Conservation (phyloP, 2,329 filamentous ascomycete genomes). For the Aspergillus pseudonomiae region DNA sequence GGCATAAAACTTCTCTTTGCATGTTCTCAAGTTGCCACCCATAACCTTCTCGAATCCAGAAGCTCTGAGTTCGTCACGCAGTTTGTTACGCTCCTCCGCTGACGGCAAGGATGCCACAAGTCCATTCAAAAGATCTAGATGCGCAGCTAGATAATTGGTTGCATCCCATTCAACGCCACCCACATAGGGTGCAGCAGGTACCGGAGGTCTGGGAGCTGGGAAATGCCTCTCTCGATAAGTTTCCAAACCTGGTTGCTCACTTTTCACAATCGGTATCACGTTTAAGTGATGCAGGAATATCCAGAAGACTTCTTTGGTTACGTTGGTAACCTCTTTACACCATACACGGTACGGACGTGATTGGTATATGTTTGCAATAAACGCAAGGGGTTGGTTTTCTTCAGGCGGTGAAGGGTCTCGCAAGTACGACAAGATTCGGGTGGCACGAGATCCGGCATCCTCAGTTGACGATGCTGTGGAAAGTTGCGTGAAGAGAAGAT, state of each 20-base stretch:
- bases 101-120: constrained; percentile 80
- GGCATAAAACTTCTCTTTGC: constrained; percentile 97
- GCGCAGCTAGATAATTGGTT: constrained; percentile 91
- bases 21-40: constrained; percentile 80
- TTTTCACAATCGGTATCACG: constrained; percentile 63
- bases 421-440: constrained; percentile 75
- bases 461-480: constrained; percentile 65
- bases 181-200: constrained; percentile 92
- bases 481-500: constrained; percentile 85
- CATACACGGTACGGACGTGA: constrained; percentile 88
- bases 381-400: constrained; percentile 74
- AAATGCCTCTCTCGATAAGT: constrained; percentile 66
- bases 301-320: constrained; percentile 99
- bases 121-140: constrained; percentile 90
- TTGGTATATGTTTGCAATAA: constrained; percentile 86
- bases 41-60: constrained; percentile 92
- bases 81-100: constrained; percentile 68
- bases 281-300: constrained; percentile 96
- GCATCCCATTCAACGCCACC: constrained; percentile 99
- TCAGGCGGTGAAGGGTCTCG: constrained; percentile 78
- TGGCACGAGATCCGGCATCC: constrained; percentile 65
- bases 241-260: constrained; percentile 35
- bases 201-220: constrained; percentile 81
- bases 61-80: constrained; percentile 76
- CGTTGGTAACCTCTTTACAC: constrained; percentile 88